Percentiles rank a stretch among this genome's conserved stretches.
These are phyloP conservation scores for Daldinia concentrica DNA, from an alignment of 495 filamentous ascomycete genomes.

Conservation along the genomic window DNA sequence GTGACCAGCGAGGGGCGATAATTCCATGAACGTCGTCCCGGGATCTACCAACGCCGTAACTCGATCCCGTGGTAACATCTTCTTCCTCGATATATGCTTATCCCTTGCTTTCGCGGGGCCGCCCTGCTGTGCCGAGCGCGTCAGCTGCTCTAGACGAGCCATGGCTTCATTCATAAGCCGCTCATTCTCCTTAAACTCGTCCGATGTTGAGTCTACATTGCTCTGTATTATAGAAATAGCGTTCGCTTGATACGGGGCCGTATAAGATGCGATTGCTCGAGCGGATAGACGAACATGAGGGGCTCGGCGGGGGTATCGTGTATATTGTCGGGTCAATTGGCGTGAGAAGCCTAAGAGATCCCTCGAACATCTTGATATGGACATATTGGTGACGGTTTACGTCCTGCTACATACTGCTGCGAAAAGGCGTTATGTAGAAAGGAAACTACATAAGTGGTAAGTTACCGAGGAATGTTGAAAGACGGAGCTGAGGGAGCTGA, in stretches of 20 bases:
- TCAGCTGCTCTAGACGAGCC: slow-evolving; percentile 70
- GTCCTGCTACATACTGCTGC: slow-evolving; percentile 25
- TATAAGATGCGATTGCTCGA: slow-evolving; percentile 67
- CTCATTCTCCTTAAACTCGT: slow-evolving; percentile 84
- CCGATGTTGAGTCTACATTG: slow-evolving; percentile 76
- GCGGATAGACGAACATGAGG: slow-evolving; percentile 31
- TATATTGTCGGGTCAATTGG: slow-evolving; percentile 53
- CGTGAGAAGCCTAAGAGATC: slow-evolving; percentile 51
- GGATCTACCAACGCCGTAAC: slow-evolving; percentile 88
- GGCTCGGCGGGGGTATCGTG: slow-evolving; percentile 38
- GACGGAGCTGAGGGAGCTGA: slow-evolving; percentile 21
- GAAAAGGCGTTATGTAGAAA: slow-evolving; percentile 3
- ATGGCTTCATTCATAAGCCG: slow-evolving; percentile 78
- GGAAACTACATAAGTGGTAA: slow-evolving; percentile 14
- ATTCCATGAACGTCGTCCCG: slow-evolving; percentile 89
- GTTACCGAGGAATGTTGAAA: slow-evolving; percentile 12
- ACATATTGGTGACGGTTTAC: slow-evolving; percentile 43
- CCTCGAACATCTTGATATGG: slow-evolving; percentile 48
- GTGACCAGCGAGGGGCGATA: slow-evolving; percentile 87
- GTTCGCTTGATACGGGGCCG: slow-evolving; percentile 71
- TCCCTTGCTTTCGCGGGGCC: slow-evolving; percentile 85
- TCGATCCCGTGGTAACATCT: slow-evolving; percentile 94
- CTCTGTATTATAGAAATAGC: slow-evolving; percentile 82
- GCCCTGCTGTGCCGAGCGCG: slow-evolving; percentile 74
- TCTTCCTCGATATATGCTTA: slow-evolving; percentile 86